These are phyloP conservation scores for Cryptococcus sp. DNA, from an alignment of 1,284 basidiomycete genomes.

Conservation along the genomic window DNA sequence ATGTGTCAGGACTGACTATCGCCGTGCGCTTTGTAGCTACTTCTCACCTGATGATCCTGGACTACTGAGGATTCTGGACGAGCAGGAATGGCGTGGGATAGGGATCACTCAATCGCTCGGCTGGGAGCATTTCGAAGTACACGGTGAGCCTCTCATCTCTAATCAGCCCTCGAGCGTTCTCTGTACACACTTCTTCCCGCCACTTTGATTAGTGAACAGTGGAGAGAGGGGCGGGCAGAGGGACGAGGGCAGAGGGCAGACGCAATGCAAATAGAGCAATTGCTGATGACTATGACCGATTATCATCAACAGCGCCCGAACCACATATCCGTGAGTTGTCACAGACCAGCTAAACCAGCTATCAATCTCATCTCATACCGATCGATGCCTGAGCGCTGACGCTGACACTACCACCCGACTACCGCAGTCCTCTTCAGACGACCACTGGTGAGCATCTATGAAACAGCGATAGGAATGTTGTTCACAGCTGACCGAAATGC, in stretches of 20 bases:
- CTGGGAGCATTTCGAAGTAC: constrained; percentile 97
- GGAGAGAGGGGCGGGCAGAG: too few species aligned
- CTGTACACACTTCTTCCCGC: too few species aligned
- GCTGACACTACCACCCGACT: constrained; percentile 1
- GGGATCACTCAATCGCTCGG: constrained; percentile 94
- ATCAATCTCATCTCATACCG: background rate
- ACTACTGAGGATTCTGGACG: constrained; percentile 76
- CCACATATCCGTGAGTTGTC: constrained; percentile 45
- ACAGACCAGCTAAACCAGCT: background rate
- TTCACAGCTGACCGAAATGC: too few species aligned
- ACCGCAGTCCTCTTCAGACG: constrained; percentile 56
- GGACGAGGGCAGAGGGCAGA: constrained; percentile 35
- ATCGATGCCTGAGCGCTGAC: background rate
- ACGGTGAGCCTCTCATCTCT: constrained; percentile 62
- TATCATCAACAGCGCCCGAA: constrained; percentile 41
- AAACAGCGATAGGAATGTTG: too few species aligned
- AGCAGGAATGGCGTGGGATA: constrained; percentile 91
- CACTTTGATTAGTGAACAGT: too few species aligned
- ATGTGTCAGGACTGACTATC: background rate
- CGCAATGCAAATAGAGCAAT: constrained; percentile 18
- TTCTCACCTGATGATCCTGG: constrained; percentile 71
- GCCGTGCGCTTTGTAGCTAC: constrained; percentile 44
- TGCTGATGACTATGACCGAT: constrained; percentile 1
- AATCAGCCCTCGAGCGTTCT: too few species aligned
- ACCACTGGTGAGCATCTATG: constrained; percentile 49